Percentiles rank a stretch among this genome's conserved stretches.
These are phyloP conservation scores for Aspergillus baeticus DNA, from an alignment of 495 filamentous ascomycete genomes.

Conservation along the genomic window DNA sequence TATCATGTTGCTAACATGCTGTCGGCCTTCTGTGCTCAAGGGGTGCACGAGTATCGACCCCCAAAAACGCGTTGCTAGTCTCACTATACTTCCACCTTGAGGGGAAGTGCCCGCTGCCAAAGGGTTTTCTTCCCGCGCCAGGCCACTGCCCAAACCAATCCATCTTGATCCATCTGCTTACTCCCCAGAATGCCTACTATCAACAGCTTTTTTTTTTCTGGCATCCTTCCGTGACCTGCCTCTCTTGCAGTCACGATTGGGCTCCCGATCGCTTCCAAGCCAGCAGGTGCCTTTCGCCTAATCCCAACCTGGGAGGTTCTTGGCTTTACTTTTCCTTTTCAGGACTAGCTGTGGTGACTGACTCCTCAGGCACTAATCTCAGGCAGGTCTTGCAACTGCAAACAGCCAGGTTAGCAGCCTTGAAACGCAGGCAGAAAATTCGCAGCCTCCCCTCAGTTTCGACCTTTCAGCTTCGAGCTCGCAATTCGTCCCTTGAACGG, in stretches of 20 bases:
- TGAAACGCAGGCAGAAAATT: slow-evolving; percentile 10
- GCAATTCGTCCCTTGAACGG: slow-evolving; percentile 21
- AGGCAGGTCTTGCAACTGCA: slow-evolving; percentile 19
- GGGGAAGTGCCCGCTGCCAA: no score
- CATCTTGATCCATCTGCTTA: no score
- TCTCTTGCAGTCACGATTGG: slow-evolving; percentile 20
- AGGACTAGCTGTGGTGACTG: slow-evolving; percentile 7
- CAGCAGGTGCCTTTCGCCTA: slow-evolving; percentile 14
- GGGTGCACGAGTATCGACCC: no score
- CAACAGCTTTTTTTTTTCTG: not conserved
- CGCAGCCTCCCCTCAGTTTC: not conserved
- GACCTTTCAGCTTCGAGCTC: slow-evolving; percentile 14
- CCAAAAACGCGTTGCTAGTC: no score
- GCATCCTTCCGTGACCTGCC: slow-evolving; percentile 13
- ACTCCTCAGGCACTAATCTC: slow-evolving; percentile 14
- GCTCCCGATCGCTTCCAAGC: not conserved
- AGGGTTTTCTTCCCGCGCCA: not conserved
- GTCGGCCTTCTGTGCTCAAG: no score
- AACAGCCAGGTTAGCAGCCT: slow-evolving; percentile 1
- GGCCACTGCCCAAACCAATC: not conserved
- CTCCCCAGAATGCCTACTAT: no score
- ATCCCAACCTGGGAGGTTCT: slow-evolving; percentile 19
- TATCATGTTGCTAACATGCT: no score
- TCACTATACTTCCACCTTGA: no score
- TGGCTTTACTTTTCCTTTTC: slow-evolving; percentile 14